Percentiles rank a stretch among this genome's conserved stretches.
phyloP scores from a whole-genome alignment of 305 asterid species.

The Fraxinus platypoda region DNA sequence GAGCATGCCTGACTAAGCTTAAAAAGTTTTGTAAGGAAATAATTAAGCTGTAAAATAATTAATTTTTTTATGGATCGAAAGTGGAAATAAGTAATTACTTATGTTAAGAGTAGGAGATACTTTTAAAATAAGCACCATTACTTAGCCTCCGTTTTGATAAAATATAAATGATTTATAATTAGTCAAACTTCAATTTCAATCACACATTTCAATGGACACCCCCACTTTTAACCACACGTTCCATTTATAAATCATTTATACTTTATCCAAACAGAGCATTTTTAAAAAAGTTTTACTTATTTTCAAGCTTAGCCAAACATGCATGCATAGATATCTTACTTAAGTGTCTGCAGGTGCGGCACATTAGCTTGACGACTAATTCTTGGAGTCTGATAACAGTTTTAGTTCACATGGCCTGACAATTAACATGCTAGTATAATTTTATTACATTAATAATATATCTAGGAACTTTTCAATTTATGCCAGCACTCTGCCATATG shows the following conservation, averaged over 20 bases:
- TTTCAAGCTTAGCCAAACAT: background rate
- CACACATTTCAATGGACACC: background rate
- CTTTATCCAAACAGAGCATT: background rate
- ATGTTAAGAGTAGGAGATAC: background rate
- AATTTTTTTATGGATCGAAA: background rate
- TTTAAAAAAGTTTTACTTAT: background rate
- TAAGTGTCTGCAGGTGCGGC: background rate
- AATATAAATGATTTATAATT: background rate
- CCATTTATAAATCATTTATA: background rate
- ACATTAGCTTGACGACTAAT: background rate
- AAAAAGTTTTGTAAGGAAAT: background rate
- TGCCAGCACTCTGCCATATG: background rate
- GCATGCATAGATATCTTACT: background rate
- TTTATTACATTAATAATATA: background rate
- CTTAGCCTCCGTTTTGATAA: background rate
- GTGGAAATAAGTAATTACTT: background rate
- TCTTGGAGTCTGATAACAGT: background rate
- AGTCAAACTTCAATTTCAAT: background rate
- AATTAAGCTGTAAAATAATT: background rate
- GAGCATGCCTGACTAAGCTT: background rate
- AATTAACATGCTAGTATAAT: background rate
- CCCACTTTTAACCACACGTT: background rate
- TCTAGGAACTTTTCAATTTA: background rate
- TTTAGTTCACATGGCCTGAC: background rate
- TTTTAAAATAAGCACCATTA: background rate